Conservation (phyloP, 2,329 filamentous ascomycete genomes). For the Didymella pomorum region DNA sequence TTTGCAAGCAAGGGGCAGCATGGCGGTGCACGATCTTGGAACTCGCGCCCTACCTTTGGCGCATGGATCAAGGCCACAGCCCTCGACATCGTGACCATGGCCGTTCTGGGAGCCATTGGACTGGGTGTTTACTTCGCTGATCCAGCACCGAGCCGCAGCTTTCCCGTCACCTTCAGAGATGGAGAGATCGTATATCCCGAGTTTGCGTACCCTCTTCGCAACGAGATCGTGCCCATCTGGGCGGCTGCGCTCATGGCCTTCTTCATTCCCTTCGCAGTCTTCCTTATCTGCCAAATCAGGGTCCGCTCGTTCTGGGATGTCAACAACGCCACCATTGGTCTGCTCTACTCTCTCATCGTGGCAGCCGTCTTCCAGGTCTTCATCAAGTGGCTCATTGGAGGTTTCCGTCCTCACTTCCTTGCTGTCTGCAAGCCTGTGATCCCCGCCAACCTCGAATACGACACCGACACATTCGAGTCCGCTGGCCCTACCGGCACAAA, state of each 20-base stretch:
- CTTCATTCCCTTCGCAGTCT: conserved; percentile 70
- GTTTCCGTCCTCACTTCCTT: conserved; percentile 71
- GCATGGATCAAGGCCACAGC: conserved; percentile 74
- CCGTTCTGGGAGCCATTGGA: conserved; percentile 69
- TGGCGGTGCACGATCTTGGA: conserved; percentile 33
- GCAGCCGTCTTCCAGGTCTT: conserved; percentile 81
- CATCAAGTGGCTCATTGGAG: conserved; percentile 77
- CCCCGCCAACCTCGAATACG: conserved; percentile 47
- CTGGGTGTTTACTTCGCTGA: conserved; percentile 72
- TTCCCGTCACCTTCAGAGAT: conserved; percentile 71
- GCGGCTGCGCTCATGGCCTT: conserved; percentile 70
- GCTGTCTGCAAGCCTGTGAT: conserved; percentile 71
- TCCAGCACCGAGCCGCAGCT: conserved; percentile 73
- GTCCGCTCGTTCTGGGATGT: conserved; percentile 62
- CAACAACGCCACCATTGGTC: conserved; percentile 74
- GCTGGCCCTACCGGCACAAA: conserved; percentile 59
- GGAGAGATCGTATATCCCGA: conserved; percentile 73
- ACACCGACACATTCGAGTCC: conserved; percentile 33
- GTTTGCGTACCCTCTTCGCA: conserved; percentile 74
- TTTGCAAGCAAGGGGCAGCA: conserved; percentile 30
- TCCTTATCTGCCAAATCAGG: conserved; percentile 72
- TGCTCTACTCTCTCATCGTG: conserved; percentile 73
- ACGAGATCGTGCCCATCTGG: conserved; percentile 74
- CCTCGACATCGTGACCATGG: conserved; percentile 74
- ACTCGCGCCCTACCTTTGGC: conserved; percentile 65